phyloP scores from a whole-genome alignment of 164 flowering plant species.

The Macadamia integrifolia region DNA sequence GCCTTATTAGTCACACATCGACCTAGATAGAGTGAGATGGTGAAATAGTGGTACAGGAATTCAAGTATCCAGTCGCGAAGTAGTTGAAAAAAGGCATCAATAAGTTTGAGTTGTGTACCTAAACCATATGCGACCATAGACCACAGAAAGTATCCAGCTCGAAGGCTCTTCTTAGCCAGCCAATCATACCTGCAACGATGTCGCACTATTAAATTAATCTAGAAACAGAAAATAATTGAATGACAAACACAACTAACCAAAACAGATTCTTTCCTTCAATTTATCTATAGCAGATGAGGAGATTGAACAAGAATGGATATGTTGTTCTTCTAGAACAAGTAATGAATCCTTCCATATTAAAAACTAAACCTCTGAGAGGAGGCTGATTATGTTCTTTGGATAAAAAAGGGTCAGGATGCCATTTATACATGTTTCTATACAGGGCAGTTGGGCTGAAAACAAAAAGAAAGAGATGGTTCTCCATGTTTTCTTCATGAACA shows the following conservation, averaged over 20 bases:
- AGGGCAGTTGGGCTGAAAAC: neutral
- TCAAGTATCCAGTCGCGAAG: too few relatives aligned
- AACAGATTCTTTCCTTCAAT: neutral
- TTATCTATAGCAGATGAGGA: too few relatives aligned
- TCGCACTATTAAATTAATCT: neutral
- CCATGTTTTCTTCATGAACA: neutral
- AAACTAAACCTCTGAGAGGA: neutral
- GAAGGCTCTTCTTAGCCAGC: constrained; percentile 73
- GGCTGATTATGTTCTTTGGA: too few relatives aligned
- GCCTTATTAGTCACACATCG: too few relatives aligned
- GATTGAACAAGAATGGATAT: neutral
- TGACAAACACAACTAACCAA: neutral
- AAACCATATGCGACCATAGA: constrained; percentile 90
- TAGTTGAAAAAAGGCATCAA: too few relatives aligned
- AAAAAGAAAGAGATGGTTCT: neutral
- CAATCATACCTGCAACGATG: constrained; percentile 72
- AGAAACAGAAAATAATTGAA: neutral
- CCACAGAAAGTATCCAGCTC: constrained; percentile 85
- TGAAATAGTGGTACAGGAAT: too few relatives aligned
- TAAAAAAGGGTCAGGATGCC: too few relatives aligned
- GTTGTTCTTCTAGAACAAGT: neutral
- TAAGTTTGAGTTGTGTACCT: constrained; percentile 35
- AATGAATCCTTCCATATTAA: neutral
- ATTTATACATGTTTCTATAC: neutral
- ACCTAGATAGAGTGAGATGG: too few relatives aligned